Evolutionary conservation across 2,329 filamentous ascomycete species (phyloP), one percentile per base, ranked within the genome.

Genomic region (Botrytis aclada): DNA sequence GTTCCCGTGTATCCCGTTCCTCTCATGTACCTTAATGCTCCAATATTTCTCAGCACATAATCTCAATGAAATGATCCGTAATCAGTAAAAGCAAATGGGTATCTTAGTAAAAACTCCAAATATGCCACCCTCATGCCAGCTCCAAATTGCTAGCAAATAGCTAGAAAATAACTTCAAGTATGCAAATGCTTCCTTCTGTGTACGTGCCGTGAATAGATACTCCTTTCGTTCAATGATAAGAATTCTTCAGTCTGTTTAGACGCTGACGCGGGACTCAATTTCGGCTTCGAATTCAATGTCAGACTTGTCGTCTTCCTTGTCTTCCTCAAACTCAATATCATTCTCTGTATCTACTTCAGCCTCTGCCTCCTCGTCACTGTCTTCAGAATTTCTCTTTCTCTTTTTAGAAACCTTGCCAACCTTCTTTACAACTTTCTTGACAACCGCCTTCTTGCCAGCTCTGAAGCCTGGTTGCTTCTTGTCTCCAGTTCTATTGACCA

Each of bases 401-500:
- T 74, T 74, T 16, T 32, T 32, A 2, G 32, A 29, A 4, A 61
- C 73, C 60, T 76, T 72, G 58, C 39, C 73, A 72, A 72, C 70
- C 14, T 47, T 47, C 41, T 70, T 72, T 47, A 58, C 70, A 51
- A 20, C 37, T 63, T 60, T 71, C 56, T 41, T 64, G 6, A 41
- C 45, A 14, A 9, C 29, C 12, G 39, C 66, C 25, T 71, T 74
- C 58, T 70, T 71, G 7, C 25, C 39, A 10, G 73, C 41, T 2
- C 58, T 72, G 18, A 47, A 72, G 25, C 72, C 70, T 56, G 58
- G 58, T 54, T 70, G 61, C 60, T 88, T 88, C 77, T 86, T 86
- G 73, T 83, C 85, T 12, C 87, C 88, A n/a, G 84, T 86, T 70
- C 88, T 82, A 72, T 82, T 86, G 7, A 90, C 87, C 51, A 91